These are phyloP conservation scores for Colletotrichum musicola DNA, from an alignment of 2,329 filamentous ascomycete genomes.

Conservation along the genomic window DNA sequence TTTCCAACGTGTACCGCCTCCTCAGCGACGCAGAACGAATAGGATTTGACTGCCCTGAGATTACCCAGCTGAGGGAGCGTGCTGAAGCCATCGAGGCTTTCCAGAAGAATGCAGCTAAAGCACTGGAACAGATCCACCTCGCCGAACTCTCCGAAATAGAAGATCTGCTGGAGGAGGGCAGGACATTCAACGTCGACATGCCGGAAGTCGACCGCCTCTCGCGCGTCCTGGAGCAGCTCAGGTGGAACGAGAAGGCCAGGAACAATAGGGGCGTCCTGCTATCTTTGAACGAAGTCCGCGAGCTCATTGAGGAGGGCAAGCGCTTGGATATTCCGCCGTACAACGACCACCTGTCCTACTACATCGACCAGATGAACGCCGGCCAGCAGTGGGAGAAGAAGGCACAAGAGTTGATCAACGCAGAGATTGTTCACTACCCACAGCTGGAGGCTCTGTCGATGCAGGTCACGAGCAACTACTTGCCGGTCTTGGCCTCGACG, in stretches of 20 bases:
- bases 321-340: conserved; percentile 83
- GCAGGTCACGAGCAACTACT: conserved; percentile 76
- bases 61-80: conserved; percentile 85
- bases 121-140: conserved; percentile 74
- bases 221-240: conserved; percentile 83
- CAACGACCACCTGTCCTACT: conserved; percentile 83
- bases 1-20: conserved; percentile 88
- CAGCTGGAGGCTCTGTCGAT: conserved; percentile 92
- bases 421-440: conserved; percentile 91
- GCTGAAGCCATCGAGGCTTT: conserved; percentile 88
- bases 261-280: conserved; percentile 73
- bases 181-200: conserved; percentile 90
- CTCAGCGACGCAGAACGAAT: conserved; percentile 86
- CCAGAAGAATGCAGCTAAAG: conserved; percentile 78
- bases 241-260: conserved; percentile 86
- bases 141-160: conserved; percentile 82
- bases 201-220: conserved; percentile 88
- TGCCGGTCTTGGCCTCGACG: conserved; percentile 87
- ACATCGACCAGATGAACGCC: conserved; percentile 79
- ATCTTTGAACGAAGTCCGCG: conserved; percentile 81
- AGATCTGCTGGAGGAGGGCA: conserved; percentile 89
- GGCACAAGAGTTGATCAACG: conserved; percentile 91
- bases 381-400: conserved; percentile 94
- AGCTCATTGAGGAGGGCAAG: conserved; percentile 81
- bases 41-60: conserved; percentile 94